Evolutionary conservation across 176 grass and related monocot genomes (phyloP).

Genomic region (Rhynchospora breviuscula): DNA sequence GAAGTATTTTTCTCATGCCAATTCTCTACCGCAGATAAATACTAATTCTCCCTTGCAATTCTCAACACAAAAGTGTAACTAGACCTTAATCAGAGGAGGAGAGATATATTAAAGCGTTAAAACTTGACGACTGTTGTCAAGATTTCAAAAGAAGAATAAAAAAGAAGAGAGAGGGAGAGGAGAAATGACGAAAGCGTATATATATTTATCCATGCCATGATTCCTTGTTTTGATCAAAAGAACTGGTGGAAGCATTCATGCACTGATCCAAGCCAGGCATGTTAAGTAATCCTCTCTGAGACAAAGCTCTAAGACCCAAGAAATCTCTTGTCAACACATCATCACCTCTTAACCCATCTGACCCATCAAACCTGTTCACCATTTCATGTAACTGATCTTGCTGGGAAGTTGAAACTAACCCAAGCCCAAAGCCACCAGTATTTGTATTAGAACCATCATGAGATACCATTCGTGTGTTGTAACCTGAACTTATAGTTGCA

Average conservation of each 20-base stretch:
- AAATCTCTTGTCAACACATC: slow-evolving; percentile 87
- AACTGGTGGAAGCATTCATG: slow-evolving; percentile 36
- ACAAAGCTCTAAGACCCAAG: slow-evolving; percentile 70
- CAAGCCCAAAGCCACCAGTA: slow-evolving; percentile 1
- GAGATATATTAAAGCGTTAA: neutral
- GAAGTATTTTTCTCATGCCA: slow-evolving; percentile 7
- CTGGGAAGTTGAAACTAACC: neutral
- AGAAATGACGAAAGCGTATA: neutral
- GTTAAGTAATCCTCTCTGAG: slow-evolving; percentile 61
- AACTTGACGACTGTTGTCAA: too few relatives aligned
- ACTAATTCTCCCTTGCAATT: slow-evolving; percentile 12
- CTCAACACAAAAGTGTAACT: slow-evolving; percentile 15
- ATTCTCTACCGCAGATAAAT: slow-evolving; percentile 2
- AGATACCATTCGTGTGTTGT: slow-evolving; percentile 56
- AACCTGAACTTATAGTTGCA: slow-evolving; percentile 51
- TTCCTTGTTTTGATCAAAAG: slow-evolving; percentile 29
- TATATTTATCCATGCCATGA: slow-evolving; percentile 28
- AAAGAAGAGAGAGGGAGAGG: neutral
- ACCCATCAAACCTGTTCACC: slow-evolving; percentile 25
- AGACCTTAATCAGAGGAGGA: neutral
- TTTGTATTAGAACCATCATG: neutral
- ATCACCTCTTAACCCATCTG: slow-evolving; percentile 6
- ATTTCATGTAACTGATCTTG: slow-evolving; percentile 29
- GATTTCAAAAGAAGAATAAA: too few relatives aligned
- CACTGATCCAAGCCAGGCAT: slow-evolving; percentile 64